Percentiles rank a stretch among this genome's conserved stretches.
Conservation (phyloP, 495 filamentous ascomycete species). For the Niebla homalea region DNA sequence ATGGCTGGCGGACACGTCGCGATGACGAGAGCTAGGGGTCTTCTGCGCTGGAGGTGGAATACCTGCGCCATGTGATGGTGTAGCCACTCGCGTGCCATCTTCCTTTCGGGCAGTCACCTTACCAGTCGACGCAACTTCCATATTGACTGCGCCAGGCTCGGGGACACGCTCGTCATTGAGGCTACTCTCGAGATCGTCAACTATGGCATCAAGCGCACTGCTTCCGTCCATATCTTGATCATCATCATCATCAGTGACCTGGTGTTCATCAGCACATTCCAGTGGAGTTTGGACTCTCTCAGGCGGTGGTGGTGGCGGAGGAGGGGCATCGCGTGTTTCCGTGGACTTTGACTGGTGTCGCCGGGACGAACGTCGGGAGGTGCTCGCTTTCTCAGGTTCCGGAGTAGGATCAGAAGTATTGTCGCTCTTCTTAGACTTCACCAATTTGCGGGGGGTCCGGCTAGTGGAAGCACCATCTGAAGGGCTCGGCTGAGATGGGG, state of each 20-base stretch:
- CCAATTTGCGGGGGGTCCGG: constrained; percentile 18
- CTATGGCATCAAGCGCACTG: constrained; percentile 66
- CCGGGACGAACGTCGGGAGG: constrained; percentile 40
- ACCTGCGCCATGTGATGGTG: constrained; percentile 56
- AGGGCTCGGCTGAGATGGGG: constrained; percentile 20
- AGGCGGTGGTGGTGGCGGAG: constrained; percentile 35
- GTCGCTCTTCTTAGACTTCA: constrained; percentile 22
- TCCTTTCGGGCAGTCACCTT: constrained; percentile 95
- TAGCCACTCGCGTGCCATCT: constrained; percentile 80
- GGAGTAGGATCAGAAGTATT: constrained; percentile 17
- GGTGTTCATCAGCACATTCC: constrained; percentile 90
- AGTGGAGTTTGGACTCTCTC: constrained; percentile 40
- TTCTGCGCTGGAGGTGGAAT: constrained; percentile 21
- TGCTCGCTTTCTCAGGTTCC: constrained; percentile 31
- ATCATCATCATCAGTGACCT: constrained; percentile 70
- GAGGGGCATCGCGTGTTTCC: constrained; percentile 31
- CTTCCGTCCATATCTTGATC: constrained; percentile 63
- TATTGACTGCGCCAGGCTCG: constrained; percentile 80
- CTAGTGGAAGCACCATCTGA: constrained; percentile 5
- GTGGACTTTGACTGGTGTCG: constrained; percentile 31
- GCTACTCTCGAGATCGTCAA: constrained; percentile 83
- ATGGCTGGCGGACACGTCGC: constrained; percentile 35
- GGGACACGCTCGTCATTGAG: constrained; percentile 59
- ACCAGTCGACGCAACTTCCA: constrained; percentile 80
- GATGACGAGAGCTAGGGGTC: constrained; percentile 24